Conservation (phyloP, 1,139 yeast genomes). For the Zygosaccharomyces pseudobailii region DNA sequence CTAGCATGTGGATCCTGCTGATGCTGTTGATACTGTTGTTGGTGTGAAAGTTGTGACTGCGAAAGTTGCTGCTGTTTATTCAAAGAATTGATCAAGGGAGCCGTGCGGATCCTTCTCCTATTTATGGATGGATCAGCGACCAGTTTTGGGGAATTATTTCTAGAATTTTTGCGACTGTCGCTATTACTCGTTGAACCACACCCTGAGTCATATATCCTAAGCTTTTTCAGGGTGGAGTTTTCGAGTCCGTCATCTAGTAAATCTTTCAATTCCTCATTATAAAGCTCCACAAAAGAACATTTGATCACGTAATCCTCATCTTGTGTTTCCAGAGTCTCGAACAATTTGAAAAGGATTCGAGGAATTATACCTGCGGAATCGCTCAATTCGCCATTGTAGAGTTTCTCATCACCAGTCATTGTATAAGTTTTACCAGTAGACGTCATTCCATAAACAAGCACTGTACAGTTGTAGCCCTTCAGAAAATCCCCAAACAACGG, state of each 20-base stretch:
- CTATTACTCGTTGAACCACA: slow-evolving; percentile 12
- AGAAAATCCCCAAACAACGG: slow-evolving; percentile 64
- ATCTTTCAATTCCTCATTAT: slow-evolving; percentile 68
- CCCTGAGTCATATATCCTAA: slow-evolving; percentile 51
- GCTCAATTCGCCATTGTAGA: slow-evolving; percentile 53
- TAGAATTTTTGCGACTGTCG: slow-evolving; percentile 19
- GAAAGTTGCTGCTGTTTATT: slow-evolving; percentile 8
- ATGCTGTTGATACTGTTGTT: slow-evolving; percentile 17
- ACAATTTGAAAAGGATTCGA: slow-evolving; percentile 52
- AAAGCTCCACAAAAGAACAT: slow-evolving; percentile 68
- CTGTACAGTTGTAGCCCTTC: slow-evolving; percentile 66
- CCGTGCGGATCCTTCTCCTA: slow-evolving; percentile 10
- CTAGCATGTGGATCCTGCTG: slow-evolving; percentile 24
- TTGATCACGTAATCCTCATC: slow-evolving; percentile 51
- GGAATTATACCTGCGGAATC: slow-evolving; percentile 69
- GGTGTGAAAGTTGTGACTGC: slow-evolving; percentile 5
- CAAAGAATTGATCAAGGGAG: slow-evolving; percentile 1
- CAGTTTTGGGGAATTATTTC: slow-evolving; percentile 23
- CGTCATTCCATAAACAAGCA: slow-evolving; percentile 74
- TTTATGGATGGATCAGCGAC: slow-evolving; percentile 13
- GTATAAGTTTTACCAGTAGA: slow-evolving; percentile 80
- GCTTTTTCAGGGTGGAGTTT: slow-evolving; percentile 31
- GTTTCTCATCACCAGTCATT: slow-evolving; percentile 58
- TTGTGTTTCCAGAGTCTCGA: slow-evolving; percentile 39
- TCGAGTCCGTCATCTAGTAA: slow-evolving; percentile 42